phyloP scores from a whole-genome alignment of 2,329 filamentous ascomycete species.

The Chaetomiaceae sp. region DNA sequence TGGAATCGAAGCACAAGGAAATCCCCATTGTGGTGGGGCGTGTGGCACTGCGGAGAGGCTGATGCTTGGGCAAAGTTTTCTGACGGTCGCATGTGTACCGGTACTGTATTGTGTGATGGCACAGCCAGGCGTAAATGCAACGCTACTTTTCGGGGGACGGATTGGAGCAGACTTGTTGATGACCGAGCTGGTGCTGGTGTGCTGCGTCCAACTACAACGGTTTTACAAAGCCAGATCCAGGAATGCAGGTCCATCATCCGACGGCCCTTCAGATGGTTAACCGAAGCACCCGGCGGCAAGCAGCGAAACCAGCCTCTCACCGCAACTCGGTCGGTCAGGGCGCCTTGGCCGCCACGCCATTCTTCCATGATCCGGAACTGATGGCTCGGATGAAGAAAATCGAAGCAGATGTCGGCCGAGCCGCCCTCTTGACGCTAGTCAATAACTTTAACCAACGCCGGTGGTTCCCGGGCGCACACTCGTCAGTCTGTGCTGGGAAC shows the following conservation, averaged over 20 bases:
- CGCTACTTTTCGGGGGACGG: too few relatives aligned
- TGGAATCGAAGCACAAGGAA: neutral
- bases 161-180: too few relatives aligned
- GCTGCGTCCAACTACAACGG: neutral
- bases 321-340: slow-evolving; percentile 24
- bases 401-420: neutral
- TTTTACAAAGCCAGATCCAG: slow-evolving; percentile 8
- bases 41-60: slow-evolving; percentile 4
- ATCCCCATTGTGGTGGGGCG: neutral
- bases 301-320: slow-evolving; percentile 17
- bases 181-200: neutral
- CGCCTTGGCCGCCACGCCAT: slow-evolving; percentile 16
- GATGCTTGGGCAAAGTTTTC: neutral
- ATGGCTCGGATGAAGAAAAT: slow-evolving; percentile 11
- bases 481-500: neutral
- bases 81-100: neutral
- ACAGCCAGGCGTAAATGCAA: neutral
- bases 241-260: slow-evolving; percentile 22
- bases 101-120: too few relatives aligned
- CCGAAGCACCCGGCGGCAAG: slow-evolving; percentile 18
- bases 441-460: neutral
- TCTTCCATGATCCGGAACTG: slow-evolving; percentile 8
- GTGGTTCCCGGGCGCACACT: neutral
- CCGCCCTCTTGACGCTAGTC: neutral
- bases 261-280: slow-evolving; percentile 18